Base-by-base conservation (phyloP, 1,139 yeast species). In the Hemisphaericaspora lyxosophila region DNA sequence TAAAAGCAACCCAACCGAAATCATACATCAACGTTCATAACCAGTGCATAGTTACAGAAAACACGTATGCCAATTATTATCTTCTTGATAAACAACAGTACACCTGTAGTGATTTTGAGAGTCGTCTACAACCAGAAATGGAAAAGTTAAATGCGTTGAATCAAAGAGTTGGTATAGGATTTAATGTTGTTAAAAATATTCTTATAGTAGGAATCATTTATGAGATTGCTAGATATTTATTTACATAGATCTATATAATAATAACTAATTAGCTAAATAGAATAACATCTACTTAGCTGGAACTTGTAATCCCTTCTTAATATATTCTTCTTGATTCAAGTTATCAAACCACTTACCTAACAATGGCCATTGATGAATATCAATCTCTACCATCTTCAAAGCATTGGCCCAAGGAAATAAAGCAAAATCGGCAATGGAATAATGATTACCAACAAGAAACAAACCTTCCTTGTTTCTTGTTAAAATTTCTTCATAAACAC, bases 401-500 rank as follows among this genome's bases (percentile, higher is more conserved):
- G 32, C 22, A 13, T 29, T 34, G 25, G 59, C 57, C 77, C 75
- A 73, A 4, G 75, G 64, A 41, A 60, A 68, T 9, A 67, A 53
- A 13, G 70, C 69, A 35, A 79, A 53, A 53, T 80, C 86, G 11
- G 82, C 82, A 49, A 76, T 58, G 19, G 78, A 62, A 39, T 76
- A 48, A 45, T 75, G 80, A 49, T 72, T 70, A 26, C 85, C 84
- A 30, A 78, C 85, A 12, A 80, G 58, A 55, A 57, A 80, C 0
- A 75, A 77, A 44, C 70, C 75, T 36, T 58, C 55, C 25, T 50
- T 38, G 42, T 61, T 64, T 34, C 62, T 49, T 32, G 57, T 52
- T 51, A 80, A 61, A 45, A 74, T 67, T 25, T 60, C 66, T 44
- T 80, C 82, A 40, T 73, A 58, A 18, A 80, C 85, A 2, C 75